Percentiles rank a stretch among this genome's conserved stretches.
These are phyloP conservation scores for Yamadazyma tumulicola DNA, from an alignment of 805 yeast species.

Conservation along the genomic window DNA sequence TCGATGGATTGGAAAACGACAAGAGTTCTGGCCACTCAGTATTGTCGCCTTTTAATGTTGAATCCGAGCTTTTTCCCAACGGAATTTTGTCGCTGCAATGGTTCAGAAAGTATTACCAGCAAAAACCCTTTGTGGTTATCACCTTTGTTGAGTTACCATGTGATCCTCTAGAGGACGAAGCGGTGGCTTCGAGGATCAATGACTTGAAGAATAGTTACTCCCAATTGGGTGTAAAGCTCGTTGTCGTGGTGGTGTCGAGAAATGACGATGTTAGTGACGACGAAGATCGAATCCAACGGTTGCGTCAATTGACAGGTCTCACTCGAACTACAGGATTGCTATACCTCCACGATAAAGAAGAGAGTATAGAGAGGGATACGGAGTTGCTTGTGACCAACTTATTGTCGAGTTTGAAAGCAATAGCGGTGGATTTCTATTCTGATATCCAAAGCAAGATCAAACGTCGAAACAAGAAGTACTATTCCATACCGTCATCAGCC, in stretches of 20 bases:
- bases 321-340: slow-evolving; percentile 30
- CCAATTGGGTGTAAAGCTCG: slow-evolving; percentile 15
- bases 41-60: slow-evolving; percentile 34
- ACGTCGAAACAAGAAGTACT: slow-evolving; percentile 35
- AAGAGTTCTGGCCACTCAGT: slow-evolving; percentile 21
- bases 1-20: neutral
- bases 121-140: slow-evolving; percentile 32
- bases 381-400: slow-evolving; percentile 30
- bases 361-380: slow-evolving; percentile 22
- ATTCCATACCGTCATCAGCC: slow-evolving; percentile 27
- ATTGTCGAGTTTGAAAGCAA: slow-evolving; percentile 24
- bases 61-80: slow-evolving; percentile 27
- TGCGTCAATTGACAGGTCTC: slow-evolving; percentile 27
- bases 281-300: slow-evolving; percentile 19
- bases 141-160: slow-evolving; percentile 16
- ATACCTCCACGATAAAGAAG: slow-evolving; percentile 15
- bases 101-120: slow-evolving; percentile 31
- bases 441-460: slow-evolving; percentile 28
- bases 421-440: slow-evolving; percentile 32
- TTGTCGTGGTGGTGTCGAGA: slow-evolving; percentile 22
- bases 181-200: slow-evolving; percentile 15
- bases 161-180: slow-evolving; percentile 12
- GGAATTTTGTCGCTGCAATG: slow-evolving; percentile 30
- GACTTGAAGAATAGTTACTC: slow-evolving; percentile 12
- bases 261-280: slow-evolving; percentile 13